Evolutionary conservation across 139 green algal genomes (phyloP).

Genomic region (Microglena sp.): DNA sequence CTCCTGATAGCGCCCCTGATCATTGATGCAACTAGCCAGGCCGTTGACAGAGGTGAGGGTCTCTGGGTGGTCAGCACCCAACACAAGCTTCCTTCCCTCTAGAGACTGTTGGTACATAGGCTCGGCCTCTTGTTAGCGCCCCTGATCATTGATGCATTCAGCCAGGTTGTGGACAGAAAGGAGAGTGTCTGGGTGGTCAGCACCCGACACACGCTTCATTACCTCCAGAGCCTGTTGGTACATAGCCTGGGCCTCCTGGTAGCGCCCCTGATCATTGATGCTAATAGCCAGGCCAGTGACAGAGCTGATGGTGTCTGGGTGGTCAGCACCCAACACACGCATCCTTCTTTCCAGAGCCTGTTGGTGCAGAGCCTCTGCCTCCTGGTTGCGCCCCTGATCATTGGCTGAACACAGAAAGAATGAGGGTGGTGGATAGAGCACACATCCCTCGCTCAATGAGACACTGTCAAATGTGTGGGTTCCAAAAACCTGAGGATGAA

Average conservation of each 20-base stretch:
- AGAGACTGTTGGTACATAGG: constrained; percentile 1
- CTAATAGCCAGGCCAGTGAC: constrained; percentile 2
- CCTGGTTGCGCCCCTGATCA: too few relatives aligned
- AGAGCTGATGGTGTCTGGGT: too few relatives aligned
- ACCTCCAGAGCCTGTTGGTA: constrained; percentile 9
- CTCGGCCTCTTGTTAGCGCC: constrained; percentile 1
- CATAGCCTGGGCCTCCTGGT: constrained; percentile 8
- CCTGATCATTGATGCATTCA: constrained; percentile 3
- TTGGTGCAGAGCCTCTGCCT: too few relatives aligned
- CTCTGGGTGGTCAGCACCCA: constrained; percentile 17
- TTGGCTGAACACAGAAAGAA: too few relatives aligned
- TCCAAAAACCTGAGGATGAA: too few relatives aligned
- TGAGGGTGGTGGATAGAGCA: constrained; percentile 1
- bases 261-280: not conserved
- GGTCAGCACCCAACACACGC: too few relatives aligned
- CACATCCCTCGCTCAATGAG: too few relatives aligned
- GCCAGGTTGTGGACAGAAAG: constrained; percentile 9
- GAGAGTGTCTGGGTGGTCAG: constrained; percentile 2
- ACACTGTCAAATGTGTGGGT: too few relatives aligned
- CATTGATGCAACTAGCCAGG: constrained; percentile 12
- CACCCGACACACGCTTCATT: not conserved
- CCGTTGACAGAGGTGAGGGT: constrained; percentile 7
- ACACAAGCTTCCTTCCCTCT: not conserved
- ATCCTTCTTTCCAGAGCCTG: too few relatives aligned
- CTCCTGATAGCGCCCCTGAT: constrained; percentile 11